A percentile compares a stretch with the other conserved stretches of the same genome.
Conservation (phyloP, 1,284 basidiomycete genomes). For the Microbotryum violaceum region DNA sequence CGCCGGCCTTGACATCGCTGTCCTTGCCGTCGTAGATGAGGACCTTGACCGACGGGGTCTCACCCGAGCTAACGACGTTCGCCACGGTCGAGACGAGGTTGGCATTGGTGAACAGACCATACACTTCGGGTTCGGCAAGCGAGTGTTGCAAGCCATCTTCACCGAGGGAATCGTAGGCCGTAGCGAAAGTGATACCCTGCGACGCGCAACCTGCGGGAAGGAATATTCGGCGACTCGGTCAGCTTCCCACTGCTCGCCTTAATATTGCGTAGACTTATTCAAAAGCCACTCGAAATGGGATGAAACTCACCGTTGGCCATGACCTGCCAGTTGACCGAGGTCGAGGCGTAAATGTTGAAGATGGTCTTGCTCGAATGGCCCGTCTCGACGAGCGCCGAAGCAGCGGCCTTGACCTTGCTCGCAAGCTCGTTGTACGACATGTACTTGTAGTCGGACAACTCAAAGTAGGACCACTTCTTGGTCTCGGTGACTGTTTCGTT, state of each 20-base stretch:
- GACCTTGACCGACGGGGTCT: conserved; percentile 54
- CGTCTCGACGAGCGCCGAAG: conserved; percentile 61
- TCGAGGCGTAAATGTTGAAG: conserved; percentile 87
- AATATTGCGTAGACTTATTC: neutral
- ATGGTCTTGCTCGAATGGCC: conserved; percentile 64
- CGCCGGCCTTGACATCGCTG: conserved; percentile 40
- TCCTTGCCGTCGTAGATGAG: conserved; percentile 81
- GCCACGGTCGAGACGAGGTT: conserved; percentile 62
- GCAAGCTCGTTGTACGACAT: conserved; percentile 63
- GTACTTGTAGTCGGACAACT: conserved; percentile 81
- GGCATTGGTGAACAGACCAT: conserved; percentile 85
- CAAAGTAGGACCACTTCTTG: conserved; percentile 94
- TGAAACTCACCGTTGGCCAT: conserved; percentile 55
- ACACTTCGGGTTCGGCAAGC: conserved; percentile 79
- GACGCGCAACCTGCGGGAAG: conserved; percentile 49
- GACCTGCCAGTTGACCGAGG: conserved; percentile 65
- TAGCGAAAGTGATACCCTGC: conserved; percentile 76
- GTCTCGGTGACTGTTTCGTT: conserved; percentile 76
- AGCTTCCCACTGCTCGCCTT: too few relatives aligned
- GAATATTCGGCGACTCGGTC: too few relatives aligned
- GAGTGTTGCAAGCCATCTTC: conserved; percentile 59
- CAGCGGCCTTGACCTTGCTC: conserved; percentile 56
- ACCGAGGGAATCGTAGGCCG: conserved; percentile 94
- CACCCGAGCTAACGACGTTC: conserved; percentile 42
- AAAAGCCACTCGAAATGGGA: neutral